Evolutionary conservation across 73 alveolate genomes (phyloP), one percentile per base, ranked within the genome.

Genomic region (Halteria grandinella): DNA sequence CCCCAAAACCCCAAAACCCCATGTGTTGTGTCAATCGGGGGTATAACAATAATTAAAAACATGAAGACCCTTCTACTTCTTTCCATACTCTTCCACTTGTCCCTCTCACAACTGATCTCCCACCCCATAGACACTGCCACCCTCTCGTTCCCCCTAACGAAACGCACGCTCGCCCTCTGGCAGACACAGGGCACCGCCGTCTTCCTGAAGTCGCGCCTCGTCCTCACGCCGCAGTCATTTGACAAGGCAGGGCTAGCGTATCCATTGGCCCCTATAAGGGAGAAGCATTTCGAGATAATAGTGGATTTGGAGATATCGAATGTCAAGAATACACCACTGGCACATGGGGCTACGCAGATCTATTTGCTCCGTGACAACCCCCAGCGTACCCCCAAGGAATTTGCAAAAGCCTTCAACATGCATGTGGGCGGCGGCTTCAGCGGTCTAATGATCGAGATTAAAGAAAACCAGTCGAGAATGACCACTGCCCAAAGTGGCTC

Each of bases 211-310:
- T 54, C 20, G 48, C 52, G 37, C 34, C 55, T 73, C 1, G 57
- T 73, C 3, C 53, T 73, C 28, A 73, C 69, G 34, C 75, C 85
- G 2, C 40, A 73, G 41, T 49, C 59, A 4, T 54, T 53, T 32
- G 85, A 73, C 28, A 73, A 37, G 32, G 4, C 85, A 3, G 85
- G 85, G 3, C 75, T 73, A 8, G 53, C 55, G 6, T 43, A 27
- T 20, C 4, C 11, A 25, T 18, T 60, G 43, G 66, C 40, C 80
- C 39, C 45, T 66, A 14, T 2, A 3, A 44, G 32, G 55, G 5
- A 66, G 47, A 44, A 66, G 45, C 49, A n/a, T n/a, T 66, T 41
- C 18, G 80, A 66, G 66, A 44, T 66, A 50, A 66, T 25, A 10
- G 15, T 66, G 6, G 80, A 66, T 45, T 44, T 66, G 17, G 51